Evolutionary conservation across 805 yeast species (phyloP).

Genomic region (Pichia exigua): DNA sequence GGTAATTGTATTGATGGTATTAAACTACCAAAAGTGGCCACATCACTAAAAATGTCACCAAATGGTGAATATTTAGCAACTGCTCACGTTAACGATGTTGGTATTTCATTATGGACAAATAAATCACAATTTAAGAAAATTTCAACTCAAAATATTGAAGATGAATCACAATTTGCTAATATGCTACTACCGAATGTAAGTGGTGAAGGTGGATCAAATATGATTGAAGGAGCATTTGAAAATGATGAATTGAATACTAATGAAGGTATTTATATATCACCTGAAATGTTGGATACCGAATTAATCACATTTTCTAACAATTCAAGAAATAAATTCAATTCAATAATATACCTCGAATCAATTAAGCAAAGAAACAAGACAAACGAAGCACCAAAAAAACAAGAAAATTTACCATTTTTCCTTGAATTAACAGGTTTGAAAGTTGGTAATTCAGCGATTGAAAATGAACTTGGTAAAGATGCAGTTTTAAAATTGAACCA

Average conservation of each 20-base stretch:
- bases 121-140: slow-evolving; percentile 74
- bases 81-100: slow-evolving; percentile 82
- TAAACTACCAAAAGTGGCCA: slow-evolving; percentile 67
- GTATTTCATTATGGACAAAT: slow-evolving; percentile 89
- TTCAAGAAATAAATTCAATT: slow-evolving; percentile 71
- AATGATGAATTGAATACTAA: slow-evolving; percentile 25
- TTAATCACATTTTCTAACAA: slow-evolving; percentile 69
- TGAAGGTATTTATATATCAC: slow-evolving; percentile 38
- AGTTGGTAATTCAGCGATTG: slow-evolving; percentile 64
- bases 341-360: slow-evolving; percentile 71
- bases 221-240: slow-evolving; percentile 72
- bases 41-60: slow-evolving; percentile 73
- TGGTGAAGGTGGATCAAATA: slow-evolving; percentile 65
- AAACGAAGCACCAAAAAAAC: slow-evolving; percentile 76
- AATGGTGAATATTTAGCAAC: slow-evolving; percentile 88
- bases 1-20: slow-evolving; percentile 96
- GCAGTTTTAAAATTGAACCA: slow-evolving; percentile 23
- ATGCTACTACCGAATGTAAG: slow-evolving; percentile 66
- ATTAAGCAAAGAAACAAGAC: slow-evolving; percentile 88
- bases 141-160: slow-evolving; percentile 66
- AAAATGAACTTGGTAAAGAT: slow-evolving; percentile 33
- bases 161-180: slow-evolving; percentile 62
- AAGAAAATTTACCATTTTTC: slow-evolving; percentile 77
- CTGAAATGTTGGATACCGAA: slow-evolving; percentile 53
- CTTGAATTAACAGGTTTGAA: slow-evolving; percentile 54